phyloP scores from a whole-genome alignment of 2,329 filamentous ascomycete genomes.

The Zymoseptoria passerinii region DNA sequence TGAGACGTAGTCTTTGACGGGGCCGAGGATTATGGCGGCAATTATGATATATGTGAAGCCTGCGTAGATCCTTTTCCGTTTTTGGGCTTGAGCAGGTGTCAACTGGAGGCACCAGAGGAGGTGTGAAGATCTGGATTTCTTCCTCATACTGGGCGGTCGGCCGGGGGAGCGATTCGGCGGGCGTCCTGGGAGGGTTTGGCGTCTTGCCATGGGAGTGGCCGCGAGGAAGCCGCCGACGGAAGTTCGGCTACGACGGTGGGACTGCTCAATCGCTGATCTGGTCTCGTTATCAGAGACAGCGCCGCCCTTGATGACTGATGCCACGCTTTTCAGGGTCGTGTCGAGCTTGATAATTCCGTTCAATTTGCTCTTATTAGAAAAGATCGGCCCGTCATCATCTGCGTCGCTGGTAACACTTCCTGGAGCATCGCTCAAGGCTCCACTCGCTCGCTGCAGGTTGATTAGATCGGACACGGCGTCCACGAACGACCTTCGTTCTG shows the following conservation, averaged over 20 bases:
- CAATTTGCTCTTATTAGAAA: conserved; percentile 11
- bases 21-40: conserved; percentile 56
- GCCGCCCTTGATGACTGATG: not conserved
- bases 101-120: conserved; percentile 69
- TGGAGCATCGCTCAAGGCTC: conserved; percentile 18
- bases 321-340: not conserved
- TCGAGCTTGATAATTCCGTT: conserved; percentile 11
- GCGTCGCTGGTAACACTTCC: conserved; percentile 36
- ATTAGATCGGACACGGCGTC: conserved; percentile 33
- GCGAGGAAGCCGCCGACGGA: conserved; percentile 1
- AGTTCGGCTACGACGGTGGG: not conserved
- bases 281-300: conserved; percentile 13
- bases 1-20: conserved; percentile 62
- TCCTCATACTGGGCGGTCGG: conserved; percentile 4
- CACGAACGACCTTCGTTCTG: conserved; percentile 37
- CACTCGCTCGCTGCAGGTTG: conserved; percentile 25
- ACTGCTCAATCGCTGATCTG: conserved; percentile 19
- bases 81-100: conserved; percentile 65
- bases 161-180: not conserved
- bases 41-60: conserved; percentile 66
- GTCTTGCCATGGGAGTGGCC: conserved; percentile 1
- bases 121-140: conserved; percentile 53
- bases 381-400: conserved; percentile 35
- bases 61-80: conserved; percentile 79
- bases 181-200: not conserved